Percentiles rank a stretch among this genome's conserved stretches.
Evolutionary conservation across 2,329 filamentous ascomycete genomes (phyloP).

Genomic region (Penicillium palitans): DNA sequence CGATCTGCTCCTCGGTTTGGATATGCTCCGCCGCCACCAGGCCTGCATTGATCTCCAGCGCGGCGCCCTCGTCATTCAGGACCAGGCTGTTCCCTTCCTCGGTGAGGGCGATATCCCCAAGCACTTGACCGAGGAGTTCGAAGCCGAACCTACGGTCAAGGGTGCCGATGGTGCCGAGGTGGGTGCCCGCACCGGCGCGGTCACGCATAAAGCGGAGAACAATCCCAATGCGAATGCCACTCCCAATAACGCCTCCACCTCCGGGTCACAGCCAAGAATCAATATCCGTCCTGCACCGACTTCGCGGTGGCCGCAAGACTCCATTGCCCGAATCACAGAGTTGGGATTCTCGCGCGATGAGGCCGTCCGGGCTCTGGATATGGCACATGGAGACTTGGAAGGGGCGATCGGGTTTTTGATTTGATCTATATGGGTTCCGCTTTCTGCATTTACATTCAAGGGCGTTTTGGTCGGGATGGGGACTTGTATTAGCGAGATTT

Average conservation of each 20-base stretch:
- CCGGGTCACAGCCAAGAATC: constrained; percentile 20
- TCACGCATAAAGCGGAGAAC: constrained; percentile 39
- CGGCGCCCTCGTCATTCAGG: constrained; percentile 84
- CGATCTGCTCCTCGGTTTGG: constrained; percentile 85
- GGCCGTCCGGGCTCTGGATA: constrained; percentile 77
- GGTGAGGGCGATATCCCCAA: constrained; percentile 95
- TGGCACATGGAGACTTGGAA: constrained; percentile 82
- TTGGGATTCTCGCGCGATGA: constrained; percentile 76
- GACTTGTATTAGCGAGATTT: constrained; percentile 22
- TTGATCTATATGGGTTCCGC: constrained; percentile 53
- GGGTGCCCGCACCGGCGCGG: constrained; percentile 75
- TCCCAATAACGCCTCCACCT: constrained; percentile 19
- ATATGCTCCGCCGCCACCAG: constrained; percentile 96
- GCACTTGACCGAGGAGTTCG: constrained; percentile 67
- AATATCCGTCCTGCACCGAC: constrained; percentile 31
- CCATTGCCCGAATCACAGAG: constrained; percentile 72
- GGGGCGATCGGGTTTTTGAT: constrained; percentile 81
- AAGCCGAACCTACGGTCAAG: constrained; percentile 77
- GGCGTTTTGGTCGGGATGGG: constrained; percentile 15
- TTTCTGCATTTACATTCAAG: constrained; percentile 15
- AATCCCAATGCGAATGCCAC: constrained; percentile 11
- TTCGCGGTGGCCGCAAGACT: constrained; percentile 57
- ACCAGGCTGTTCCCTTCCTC: constrained; percentile 83
- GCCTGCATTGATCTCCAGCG: constrained; percentile 84
- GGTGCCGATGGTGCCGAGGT: constrained; percentile 89